phyloP scores from a whole-genome alignment of 2,329 filamentous ascomycete genomes.

The Botrytis fabae region DNA sequence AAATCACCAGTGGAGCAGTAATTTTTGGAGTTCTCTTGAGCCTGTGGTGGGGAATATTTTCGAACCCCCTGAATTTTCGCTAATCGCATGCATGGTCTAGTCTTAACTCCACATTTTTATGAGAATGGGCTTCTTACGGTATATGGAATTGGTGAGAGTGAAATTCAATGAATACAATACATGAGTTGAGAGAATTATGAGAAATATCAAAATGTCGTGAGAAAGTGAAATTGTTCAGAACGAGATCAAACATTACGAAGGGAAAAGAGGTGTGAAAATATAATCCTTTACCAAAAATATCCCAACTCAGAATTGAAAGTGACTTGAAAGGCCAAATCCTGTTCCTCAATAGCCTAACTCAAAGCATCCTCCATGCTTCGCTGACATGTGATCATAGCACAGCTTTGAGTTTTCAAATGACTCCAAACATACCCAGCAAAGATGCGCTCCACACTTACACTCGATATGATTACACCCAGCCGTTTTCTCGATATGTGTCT shows the following conservation, averaged over 20 bases:
- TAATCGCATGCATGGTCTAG: not conserved
- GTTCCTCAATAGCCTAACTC: not conserved
- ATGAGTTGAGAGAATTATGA: rapidly evolving
- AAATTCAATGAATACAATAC: not conserved
- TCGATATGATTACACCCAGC: conserved; percentile 50
- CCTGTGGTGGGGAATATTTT: too few relatives aligned
- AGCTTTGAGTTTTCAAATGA: conserved; percentile 36
- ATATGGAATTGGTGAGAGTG: not conserved
- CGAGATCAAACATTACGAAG: not conserved
- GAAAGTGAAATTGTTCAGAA: not conserved
- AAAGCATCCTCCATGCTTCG: conserved; percentile 16
- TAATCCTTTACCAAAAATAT: not conserved
- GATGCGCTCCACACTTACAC: conserved; percentile 47
- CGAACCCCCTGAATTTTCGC: not conserved
- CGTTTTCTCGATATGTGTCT: conserved; percentile 34
- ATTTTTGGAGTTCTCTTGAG: too few relatives aligned
- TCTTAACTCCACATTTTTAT: not conserved
- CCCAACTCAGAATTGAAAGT: not conserved
- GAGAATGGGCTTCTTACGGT: not conserved
- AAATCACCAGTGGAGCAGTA: too few relatives aligned
- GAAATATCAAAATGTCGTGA: not conserved
- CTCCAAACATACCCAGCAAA: conserved; percentile 51
- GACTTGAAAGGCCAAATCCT: not conserved
- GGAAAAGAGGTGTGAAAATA: not conserved
- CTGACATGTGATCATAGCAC: conserved; percentile 37